Base-by-base conservation (phyloP, 495 filamentous ascomycete species). In the Lasiosphaeria miniovina region DNA sequence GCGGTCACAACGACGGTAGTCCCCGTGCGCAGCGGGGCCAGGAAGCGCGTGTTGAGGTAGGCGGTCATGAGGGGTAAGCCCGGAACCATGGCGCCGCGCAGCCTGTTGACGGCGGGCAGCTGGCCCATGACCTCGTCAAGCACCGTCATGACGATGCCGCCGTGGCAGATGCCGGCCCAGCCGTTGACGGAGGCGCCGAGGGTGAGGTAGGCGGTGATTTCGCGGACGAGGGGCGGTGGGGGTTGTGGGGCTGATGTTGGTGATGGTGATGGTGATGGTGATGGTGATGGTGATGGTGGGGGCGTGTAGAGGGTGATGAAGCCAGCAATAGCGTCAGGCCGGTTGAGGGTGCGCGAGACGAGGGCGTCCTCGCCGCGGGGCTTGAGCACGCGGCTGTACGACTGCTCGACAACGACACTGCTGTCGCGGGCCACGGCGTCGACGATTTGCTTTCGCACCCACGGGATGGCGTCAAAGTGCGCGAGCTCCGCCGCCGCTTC, bases 151-250 rank as follows among this genome's bases (percentile, higher is more conserved):
- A 85, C 75, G 46, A 86, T 77, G 17, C 84, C 86, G 15, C 86
- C 86, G 67, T 89, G 86, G 35, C 77, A 73, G 31, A 84, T 74
- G 14, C 76, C 70, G n/a, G 80, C 71, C 60, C 80, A 80, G 2
- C 86, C 86, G 63, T 86, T 84, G 55, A 90, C 55, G 36, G 76
- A 78, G 9, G 70, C 70, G n/a, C 82, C 82, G 4, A 86, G 70
- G 8, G 77, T 79, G 12, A 86, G 49, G 17, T 86, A 70, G 8
- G 69, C 69, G 33, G 71, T 70, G 49, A 84, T 43, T 56, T 81
- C 75, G 14, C 67, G 60, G 50, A 84, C 69, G 49, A 67, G 62
- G 24, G 24, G 24, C 24, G 24, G 24, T 2, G 24, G 24, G 24
- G 24, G 24, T 24, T 24, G 24, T 24, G 24, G 24, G 0, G 24